These are phyloP conservation scores for Quillaja saponaria DNA, from an alignment of 306 rosid genomes.

Conservation along the genomic window DNA sequence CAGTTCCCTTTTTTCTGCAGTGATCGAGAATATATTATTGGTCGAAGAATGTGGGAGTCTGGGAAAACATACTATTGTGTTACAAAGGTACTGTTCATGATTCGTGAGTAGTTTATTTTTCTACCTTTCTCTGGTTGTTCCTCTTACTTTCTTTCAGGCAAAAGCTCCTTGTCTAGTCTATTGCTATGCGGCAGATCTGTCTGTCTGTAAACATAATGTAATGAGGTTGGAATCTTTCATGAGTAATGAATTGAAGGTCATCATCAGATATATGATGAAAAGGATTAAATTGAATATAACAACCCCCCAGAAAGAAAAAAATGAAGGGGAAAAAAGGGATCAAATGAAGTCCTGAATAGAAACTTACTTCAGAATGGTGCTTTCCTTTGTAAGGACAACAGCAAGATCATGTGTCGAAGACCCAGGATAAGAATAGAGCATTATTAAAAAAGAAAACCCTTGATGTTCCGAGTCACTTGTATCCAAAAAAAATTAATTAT, in stretches of 20 bases:
- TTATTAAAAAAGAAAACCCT: no score
- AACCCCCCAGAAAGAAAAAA: neutral
- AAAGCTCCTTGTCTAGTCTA: slow-evolving; percentile 5
- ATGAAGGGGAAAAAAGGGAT: neutral
- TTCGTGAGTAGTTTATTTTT: slow-evolving; percentile 1
- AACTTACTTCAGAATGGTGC: no score
- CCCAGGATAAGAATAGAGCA: no score
- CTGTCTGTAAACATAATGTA: neutral
- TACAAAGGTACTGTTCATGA: slow-evolving; percentile 68
- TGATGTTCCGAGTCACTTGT: no score
- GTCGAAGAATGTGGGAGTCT: slow-evolving; percentile 97
- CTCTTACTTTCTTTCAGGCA: slow-evolving; percentile 13
- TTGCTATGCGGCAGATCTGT: neutral
- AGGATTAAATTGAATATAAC: neutral
- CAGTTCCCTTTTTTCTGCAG: slow-evolving; percentile 99
- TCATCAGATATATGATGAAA: neutral
- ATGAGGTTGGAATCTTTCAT: slow-evolving; percentile 15
- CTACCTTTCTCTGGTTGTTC: slow-evolving; percentile 23
- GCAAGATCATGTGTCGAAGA: no score
- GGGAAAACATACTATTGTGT: slow-evolving; percentile 86
- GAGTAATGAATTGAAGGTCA: slow-evolving; percentile 15
- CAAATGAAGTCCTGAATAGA: no score
- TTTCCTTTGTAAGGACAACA: no score
- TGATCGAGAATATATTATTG: slow-evolving; percentile 94
- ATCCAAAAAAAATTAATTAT: no score